Percentiles rank a stretch among this genome's conserved stretches.
phyloP scores from a whole-genome alignment of 73 alveolate genomes.

The Loxodes magnus region DNA sequence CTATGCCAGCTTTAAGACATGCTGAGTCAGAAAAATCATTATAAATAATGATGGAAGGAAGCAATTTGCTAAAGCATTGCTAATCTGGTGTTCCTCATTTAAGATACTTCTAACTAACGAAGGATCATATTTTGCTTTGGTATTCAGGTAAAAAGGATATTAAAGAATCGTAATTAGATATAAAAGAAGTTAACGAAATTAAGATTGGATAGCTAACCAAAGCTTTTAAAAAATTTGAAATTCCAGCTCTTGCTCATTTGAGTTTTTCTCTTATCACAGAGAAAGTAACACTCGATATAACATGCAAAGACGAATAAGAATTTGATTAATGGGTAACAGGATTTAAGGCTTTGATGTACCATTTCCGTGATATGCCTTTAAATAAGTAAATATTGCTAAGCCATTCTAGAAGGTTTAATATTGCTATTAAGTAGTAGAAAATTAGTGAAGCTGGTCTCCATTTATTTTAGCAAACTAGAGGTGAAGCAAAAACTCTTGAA shows the following conservation, averaged over 20 bases:
- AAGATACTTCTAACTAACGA: conserved; percentile 32
- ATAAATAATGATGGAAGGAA: conserved; percentile 27
- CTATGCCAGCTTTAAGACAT: conserved; percentile 31
- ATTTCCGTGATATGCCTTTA: conserved; percentile 9
- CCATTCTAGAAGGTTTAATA: conserved; percentile 37
- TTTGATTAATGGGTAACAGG: conserved; percentile 47
- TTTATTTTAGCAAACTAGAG: conserved; percentile 14
- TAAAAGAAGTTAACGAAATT: conserved; percentile 17
- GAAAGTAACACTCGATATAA: conserved; percentile 23
- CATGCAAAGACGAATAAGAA: conserved; percentile 42
- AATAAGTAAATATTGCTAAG: conserved; percentile 25
- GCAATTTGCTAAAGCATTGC: conserved; percentile 31
- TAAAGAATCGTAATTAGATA: conserved; percentile 11
- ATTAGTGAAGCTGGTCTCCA: conserved; percentile 15
- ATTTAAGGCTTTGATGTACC: conserved; percentile 26
- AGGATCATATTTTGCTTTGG: conserved; percentile 26
- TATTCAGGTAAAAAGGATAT: conserved; percentile 18
- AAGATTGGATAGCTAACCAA: conserved; percentile 25
- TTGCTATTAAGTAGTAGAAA: conserved; percentile 14
- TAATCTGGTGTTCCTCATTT: conserved; percentile 26
- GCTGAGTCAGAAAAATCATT: conserved; percentile 31
- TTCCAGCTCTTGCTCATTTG: conserved; percentile 24
- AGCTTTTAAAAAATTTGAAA: conserved; percentile 18
- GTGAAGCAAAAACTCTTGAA: conserved; percentile 25
- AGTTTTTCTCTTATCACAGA: conserved; percentile 22